Conservation (phyloP, 768 basidiomycete genomes). For the Lactarius quietus region DNA sequence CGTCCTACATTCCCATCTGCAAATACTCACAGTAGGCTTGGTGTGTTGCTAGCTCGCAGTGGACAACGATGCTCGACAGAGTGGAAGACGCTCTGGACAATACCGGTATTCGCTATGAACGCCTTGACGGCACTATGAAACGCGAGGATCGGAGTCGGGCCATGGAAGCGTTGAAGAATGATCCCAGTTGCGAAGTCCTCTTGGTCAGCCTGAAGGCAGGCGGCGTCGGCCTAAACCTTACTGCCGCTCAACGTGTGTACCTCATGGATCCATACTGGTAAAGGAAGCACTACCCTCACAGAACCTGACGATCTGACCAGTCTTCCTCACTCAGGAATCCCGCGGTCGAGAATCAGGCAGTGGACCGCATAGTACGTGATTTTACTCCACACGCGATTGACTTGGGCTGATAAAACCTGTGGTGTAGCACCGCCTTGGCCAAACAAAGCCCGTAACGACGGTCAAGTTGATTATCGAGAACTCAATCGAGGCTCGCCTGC, state of each 20-base stretch:
- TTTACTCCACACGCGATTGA: not conserved
- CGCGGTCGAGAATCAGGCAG: constrained; percentile 95
- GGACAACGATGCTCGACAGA: constrained; percentile 93
- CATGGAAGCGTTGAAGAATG: constrained; percentile 88
- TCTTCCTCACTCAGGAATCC: constrained; percentile 66
- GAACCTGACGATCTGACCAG: not conserved
- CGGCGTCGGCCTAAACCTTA: constrained; percentile 94
- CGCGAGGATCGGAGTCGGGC: constrained; percentile 88
- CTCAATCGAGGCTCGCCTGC: constrained; percentile 87
- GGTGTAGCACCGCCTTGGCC: constrained; percentile 88
- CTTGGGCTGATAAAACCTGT: not conserved
- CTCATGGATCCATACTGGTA: constrained; percentile 97
- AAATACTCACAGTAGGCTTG: constrained; percentile 3
- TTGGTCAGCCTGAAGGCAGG: constrained; percentile 96
- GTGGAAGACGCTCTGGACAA: constrained; percentile 86
- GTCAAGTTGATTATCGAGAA: constrained; percentile 93
- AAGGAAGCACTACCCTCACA: constrained; percentile 21
- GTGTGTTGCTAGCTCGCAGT: constrained; percentile 65
- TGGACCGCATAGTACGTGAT: constrained; percentile 86
- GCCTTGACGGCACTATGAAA: constrained; percentile 97
- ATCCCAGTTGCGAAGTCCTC: constrained; percentile 88
- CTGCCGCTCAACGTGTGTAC: constrained; percentile 90
- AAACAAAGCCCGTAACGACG: constrained; percentile 86
- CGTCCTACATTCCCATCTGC: constrained; percentile 14
- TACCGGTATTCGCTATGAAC: constrained; percentile 81